phyloP scores from a whole-genome alignment of 345 rosid species.

The Lepidium sativum region DNA sequence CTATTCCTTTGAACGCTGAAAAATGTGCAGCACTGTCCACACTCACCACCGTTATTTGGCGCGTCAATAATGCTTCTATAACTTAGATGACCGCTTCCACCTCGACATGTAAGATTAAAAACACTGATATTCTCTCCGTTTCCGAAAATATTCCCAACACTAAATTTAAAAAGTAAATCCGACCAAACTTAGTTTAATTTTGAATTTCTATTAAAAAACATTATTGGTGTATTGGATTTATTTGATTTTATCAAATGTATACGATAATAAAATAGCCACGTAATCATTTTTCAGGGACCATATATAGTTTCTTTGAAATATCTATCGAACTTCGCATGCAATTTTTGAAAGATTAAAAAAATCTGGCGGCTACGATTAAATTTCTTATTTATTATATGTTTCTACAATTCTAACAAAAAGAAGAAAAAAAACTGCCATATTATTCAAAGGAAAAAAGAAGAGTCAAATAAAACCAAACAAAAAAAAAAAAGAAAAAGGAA shows the following conservation, averaged over 20 bases:
- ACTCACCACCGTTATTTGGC: too few relatives aligned
- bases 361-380: constrained; percentile 16
- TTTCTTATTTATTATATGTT: not conserved
- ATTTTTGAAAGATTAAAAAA: not conserved
- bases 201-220: too few relatives aligned
- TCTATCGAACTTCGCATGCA: constrained; percentile 17
- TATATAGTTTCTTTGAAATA: not conserved
- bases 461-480: not conserved
- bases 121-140: too few relatives aligned
- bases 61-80: too few relatives aligned
- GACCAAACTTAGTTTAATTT: too few relatives aligned
- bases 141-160: too few relatives aligned
- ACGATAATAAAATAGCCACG: not conserved
- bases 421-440: not conserved
- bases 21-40: too few relatives aligned
- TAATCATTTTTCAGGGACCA: not conserved
- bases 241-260: not conserved
- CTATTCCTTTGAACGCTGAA: too few relatives aligned
- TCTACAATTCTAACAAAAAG: not conserved
- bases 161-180: too few relatives aligned
- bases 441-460: not conserved
- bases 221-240: too few relatives aligned
- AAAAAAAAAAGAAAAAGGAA: not conserved
- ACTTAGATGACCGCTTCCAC: too few relatives aligned
- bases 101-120: too few relatives aligned